Percentiles rank a stretch among this genome's conserved stretches.
Conservation (phyloP, 2,329 filamentous ascomycete genomes). For the Spiromastix sp. region DNA sequence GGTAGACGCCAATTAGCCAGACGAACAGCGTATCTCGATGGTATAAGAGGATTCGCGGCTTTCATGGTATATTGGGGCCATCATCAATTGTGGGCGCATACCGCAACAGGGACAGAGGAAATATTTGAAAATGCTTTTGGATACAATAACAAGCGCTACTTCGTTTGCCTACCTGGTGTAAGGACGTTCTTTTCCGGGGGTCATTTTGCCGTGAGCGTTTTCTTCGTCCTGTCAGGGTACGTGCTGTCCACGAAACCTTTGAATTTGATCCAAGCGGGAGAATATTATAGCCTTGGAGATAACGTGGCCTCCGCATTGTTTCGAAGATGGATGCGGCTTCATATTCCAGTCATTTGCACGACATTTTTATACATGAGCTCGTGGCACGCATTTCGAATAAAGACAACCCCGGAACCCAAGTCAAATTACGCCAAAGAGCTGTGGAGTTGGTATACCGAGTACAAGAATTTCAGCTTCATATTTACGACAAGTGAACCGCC, state of each 20-base stretch:
- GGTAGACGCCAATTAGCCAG: background rate
- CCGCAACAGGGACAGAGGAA: constrained; percentile 22
- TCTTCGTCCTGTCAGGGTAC: constrained; percentile 40
- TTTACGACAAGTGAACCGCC: constrained; percentile 49
- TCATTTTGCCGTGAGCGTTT: constrained; percentile 36
- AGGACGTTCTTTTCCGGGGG: constrained; percentile 25
- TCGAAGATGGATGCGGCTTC: constrained; percentile 32
- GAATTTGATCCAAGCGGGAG: constrained; percentile 30
- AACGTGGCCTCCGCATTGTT: constrained; percentile 33
- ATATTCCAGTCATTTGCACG: constrained; percentile 31
- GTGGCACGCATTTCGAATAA: constrained; percentile 45
- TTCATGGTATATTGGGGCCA: constrained; percentile 46
- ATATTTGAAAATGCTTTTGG: constrained; percentile 39
- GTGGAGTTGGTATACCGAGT: constrained; percentile 43
- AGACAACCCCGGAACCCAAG: constrained; percentile 31
- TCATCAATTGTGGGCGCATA: constrained; percentile 49
- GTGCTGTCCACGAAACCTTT: constrained; percentile 36
- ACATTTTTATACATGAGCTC: constrained; percentile 32
- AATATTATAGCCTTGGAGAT: constrained; percentile 32
- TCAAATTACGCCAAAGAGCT: constrained; percentile 39
- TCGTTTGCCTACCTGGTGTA: constrained; percentile 7
- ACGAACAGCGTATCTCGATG: constrained; percentile 19
- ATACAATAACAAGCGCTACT: constrained; percentile 8
- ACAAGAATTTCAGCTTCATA: constrained; percentile 60
- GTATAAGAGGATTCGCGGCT: constrained; percentile 17